Evolutionary conservation across 306 rosid genomes (phyloP).

Genomic region (Cicer judaicum): DNA sequence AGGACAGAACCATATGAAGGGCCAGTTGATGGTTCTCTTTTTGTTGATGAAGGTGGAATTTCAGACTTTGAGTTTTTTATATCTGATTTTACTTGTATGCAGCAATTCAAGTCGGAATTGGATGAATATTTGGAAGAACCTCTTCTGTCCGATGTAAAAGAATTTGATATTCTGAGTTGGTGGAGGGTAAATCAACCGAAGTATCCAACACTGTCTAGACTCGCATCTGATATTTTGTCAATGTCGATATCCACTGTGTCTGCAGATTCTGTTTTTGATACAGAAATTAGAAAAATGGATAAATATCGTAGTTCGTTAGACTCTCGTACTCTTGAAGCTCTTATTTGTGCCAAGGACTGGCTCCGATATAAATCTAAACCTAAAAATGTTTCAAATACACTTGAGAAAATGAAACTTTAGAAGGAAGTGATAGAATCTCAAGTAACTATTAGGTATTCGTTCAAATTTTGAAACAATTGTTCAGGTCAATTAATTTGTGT

Average conservation of each 20-base stretch:
- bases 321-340: conserved; percentile 77
- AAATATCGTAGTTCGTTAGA: conserved; percentile 62
- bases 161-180: conserved; percentile 81
- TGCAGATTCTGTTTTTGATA: conserved; percentile 73
- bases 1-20: conserved; percentile 58
- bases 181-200: conserved; percentile 68
- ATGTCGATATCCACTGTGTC: conserved; percentile 69
- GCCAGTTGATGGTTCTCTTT: conserved; percentile 56
- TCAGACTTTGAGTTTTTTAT: conserved; percentile 72
- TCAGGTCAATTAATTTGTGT: conserved; percentile 38
- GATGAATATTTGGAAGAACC: conserved; percentile 90
- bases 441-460: conserved; percentile 34
- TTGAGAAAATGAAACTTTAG: conserved; percentile 59
- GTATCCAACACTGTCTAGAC: conserved; percentile 79
- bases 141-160: conserved; percentile 47
- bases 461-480: conserved; percentile 38
- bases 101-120: conserved; percentile 74
- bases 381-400: conserved; percentile 50
- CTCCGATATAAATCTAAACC: conserved; percentile 57
- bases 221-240: conserved; percentile 88
- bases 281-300: conserved; percentile 67
- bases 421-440: conserved; percentile 41
- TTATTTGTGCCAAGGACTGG: conserved; percentile 88
- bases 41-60: conserved; percentile 60
- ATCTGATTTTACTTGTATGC: conserved; percentile 66